phyloP scores from a whole-genome alignment of 2,329 filamentous ascomycete genomes.

The Pseudogymnoascus sp. region DNA sequence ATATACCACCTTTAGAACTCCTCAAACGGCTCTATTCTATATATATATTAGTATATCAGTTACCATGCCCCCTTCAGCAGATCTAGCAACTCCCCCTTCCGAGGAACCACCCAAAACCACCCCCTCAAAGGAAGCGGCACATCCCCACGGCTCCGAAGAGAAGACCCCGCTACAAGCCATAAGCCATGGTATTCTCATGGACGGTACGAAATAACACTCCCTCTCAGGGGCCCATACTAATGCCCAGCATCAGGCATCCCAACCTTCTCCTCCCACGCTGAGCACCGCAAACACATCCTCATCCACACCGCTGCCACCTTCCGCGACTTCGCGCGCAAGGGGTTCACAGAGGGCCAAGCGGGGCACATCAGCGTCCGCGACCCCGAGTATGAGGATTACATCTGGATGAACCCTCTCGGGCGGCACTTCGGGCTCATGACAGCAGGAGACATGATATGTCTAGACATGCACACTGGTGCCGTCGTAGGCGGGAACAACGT shows the following conservation, averaged over 20 bases:
- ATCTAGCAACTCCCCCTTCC: not conserved
- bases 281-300: slow-evolving; percentile 55
- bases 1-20: not conserved
- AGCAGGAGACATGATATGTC: slow-evolving; percentile 57
- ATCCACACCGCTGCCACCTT: slow-evolving; percentile 62
- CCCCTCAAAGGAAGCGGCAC: not conserved
- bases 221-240: not conserved
- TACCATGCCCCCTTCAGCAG: not conserved
- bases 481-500: slow-evolving; percentile 53
- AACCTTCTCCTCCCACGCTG: slow-evolving; percentile 41
- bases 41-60: not conserved
- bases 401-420: slow-evolving; percentile 63
- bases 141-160: slow-evolving; percentile 15
- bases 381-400: slow-evolving; percentile 49
- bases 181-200: slow-evolving; percentile 24
- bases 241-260: slow-evolving; percentile 43
- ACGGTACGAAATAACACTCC: slow-evolving; percentile 14
- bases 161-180: slow-evolving; percentile 27
- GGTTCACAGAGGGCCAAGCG: slow-evolving; percentile 59
- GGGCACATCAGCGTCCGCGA: slow-evolving; percentile 62
- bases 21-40: not conserved
- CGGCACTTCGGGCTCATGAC: slow-evolving; percentile 57
- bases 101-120: not conserved
- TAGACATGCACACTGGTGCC: slow-evolving; percentile 50
- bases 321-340: slow-evolving; percentile 56